phyloP scores from a whole-genome alignment of 163 green algal genomes.

The Volvox carteri region DNA sequence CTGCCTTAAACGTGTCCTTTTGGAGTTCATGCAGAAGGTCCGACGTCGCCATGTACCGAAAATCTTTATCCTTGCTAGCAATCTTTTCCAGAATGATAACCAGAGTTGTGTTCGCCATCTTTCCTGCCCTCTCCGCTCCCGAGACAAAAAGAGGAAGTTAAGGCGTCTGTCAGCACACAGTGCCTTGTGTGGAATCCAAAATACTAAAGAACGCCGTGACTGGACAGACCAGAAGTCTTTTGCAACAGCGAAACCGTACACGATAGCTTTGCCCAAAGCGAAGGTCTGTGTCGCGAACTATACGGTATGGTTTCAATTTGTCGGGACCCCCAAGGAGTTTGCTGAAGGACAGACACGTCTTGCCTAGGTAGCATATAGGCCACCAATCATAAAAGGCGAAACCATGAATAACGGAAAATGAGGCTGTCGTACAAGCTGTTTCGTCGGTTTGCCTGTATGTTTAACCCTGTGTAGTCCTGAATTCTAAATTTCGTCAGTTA shows the following conservation, averaged over 20 bases:
- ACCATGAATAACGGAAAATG: too few species aligned
- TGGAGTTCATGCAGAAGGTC: slow-evolving; percentile 93
- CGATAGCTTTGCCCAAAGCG: neutral
- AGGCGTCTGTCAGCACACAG: neutral
- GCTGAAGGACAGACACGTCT: too few species aligned
- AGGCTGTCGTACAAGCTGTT: too few species aligned
- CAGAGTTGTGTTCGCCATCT: slow-evolving; percentile 54
- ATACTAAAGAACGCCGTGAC: neutral
- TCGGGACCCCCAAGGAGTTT: too few species aligned
- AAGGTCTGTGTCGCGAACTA: too few species aligned
- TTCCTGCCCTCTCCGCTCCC: neutral
- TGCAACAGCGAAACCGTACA: neutral
- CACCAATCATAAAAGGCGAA: too few species aligned
- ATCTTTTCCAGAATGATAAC: slow-evolving; percentile 75
- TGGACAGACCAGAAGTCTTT: neutral
- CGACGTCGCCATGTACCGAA: slow-evolving; percentile 95
- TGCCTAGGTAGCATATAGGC: too few species aligned
- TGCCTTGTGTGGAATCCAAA: neutral
- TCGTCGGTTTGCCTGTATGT: too few species aligned
- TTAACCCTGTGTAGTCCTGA: too few species aligned
- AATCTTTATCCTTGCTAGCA: slow-evolving; percentile 91
- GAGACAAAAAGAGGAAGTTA: neutral
- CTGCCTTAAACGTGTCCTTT: slow-evolving; percentile 83
- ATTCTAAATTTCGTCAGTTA: too few species aligned
- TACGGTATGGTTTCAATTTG: too few species aligned